Evolutionary conservation across 75 land plant species (phyloP), one percentile per base, ranked within the genome.

Genomic region (Larix kaempferi): DNA sequence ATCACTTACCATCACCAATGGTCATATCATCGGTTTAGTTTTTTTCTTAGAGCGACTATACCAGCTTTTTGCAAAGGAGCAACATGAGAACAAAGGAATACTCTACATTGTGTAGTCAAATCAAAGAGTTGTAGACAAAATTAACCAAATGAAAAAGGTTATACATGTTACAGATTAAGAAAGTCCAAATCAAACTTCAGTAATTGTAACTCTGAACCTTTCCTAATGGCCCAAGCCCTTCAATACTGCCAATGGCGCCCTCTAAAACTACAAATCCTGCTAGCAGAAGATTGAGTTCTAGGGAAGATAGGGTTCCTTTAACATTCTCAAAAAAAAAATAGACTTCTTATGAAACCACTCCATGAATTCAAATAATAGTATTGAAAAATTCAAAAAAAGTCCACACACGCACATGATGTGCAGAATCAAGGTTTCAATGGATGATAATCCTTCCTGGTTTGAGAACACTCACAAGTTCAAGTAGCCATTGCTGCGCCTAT

Each of bases 1-100:
- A n/a, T n/a, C n/a, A n/a, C n/a, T n/a, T n/a, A n/a, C n/a, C n/a
- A n/a, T n/a, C n/a, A n/a, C n/a, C n/a, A n/a, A n/a, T n/a, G n/a
- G n/a, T n/a, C n/a, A n/a, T n/a, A n/a, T n/a, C n/a, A n/a, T n/a
- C n/a, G n/a, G n/a, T n/a, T n/a, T n/a, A n/a, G n/a, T n/a, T n/a
- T n/a, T n/a, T n/a, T n/a, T n/a, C n/a, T n/a, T n/a, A n/a, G n/a
- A n/a, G n/a, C n/a, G n/a, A n/a, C n/a, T n/a, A n/a, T 85, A 71
- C 95, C 98, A 81, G 95, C 98, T 71, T 95, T 95, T 79, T 93
- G 98, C 69, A 91, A 61, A 22, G 98, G 98, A 57, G 98, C 98
- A 79, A 91, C 96, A 22, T 94, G 87, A 78, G 96, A 95, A 73
- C 98, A 95, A 56, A 95, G 82, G 19, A 95, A 96, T 52, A 93